phyloP scores from a whole-genome alignment of 441 rosid species.

The Kokia cookei region DNA sequence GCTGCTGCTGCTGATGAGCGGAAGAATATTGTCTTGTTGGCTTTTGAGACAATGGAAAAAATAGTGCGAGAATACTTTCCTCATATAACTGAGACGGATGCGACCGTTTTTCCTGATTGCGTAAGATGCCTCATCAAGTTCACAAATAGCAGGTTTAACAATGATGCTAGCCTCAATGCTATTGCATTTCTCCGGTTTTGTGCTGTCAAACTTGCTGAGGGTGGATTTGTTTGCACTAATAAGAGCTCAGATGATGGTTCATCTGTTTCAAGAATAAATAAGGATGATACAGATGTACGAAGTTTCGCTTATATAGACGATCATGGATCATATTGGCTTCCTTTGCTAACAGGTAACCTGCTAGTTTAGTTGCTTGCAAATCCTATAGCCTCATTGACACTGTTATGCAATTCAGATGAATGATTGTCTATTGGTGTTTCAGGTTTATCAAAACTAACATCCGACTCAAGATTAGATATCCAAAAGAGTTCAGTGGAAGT shows the following conservation, averaged over 20 bases:
- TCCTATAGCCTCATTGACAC: not conserved
- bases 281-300: conserved; percentile 30
- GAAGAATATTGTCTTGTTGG: conserved; percentile 83
- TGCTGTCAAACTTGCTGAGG: conserved; percentile 96
- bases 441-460: conserved; percentile 86
- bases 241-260: conserved; percentile 40
- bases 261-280: conserved; percentile 26
- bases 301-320: conserved; percentile 57
- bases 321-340: conserved; percentile 83
- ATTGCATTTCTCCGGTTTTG: conserved; percentile 97
- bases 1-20: conserved; percentile 92
- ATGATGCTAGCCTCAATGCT: conserved; percentile 94
- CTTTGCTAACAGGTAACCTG: conserved; percentile 81
- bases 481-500: conserved; percentile 92
- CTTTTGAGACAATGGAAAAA: conserved; percentile 96
- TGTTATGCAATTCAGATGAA: not conserved
- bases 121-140: conserved; percentile 93
- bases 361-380: conserved; percentile 2
- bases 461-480: conserved; percentile 78
- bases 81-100: conserved; percentile 92
- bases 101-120: conserved; percentile 85
- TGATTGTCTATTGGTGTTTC: conserved; percentile 20
- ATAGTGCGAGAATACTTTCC: conserved; percentile 95
- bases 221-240: conserved; percentile 71
- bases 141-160: conserved; percentile 87